Base-by-base conservation (phyloP, 2,329 filamentous ascomycete species). In the Cephalotrichum gorgonifer region DNA sequence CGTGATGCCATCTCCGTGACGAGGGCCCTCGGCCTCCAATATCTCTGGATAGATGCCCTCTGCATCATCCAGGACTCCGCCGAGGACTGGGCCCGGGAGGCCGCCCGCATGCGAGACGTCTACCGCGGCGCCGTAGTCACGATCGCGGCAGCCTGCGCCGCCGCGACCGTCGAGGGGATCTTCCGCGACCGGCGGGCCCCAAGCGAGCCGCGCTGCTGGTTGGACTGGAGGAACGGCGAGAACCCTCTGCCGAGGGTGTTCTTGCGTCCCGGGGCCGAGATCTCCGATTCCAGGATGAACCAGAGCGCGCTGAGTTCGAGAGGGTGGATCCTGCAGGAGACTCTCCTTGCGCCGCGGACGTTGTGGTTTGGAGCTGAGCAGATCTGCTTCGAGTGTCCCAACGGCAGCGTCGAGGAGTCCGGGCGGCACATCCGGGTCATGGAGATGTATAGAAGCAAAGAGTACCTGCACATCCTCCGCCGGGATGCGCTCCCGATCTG, bases 21-120 rank as follows among this genome's bases (percentile, higher is more conserved):
- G 14, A 22, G 51, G 1, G 2, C 22, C 1, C 42, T 54, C 1
- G 44, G 43, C 0, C n/a, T 54, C 25, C 41, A 43, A 2, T 54
- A 48, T 15, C 26, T 53, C 1, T 54, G 52, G 52, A 51, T 54
- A 8, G 52, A 54, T 43, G 50, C 51, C 5, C 44, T 54, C 1
- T 54, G 53, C 47, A 54, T 53, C 7, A 11, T 53, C 1, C 53
- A 54, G 28, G 53, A 54, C 22, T 23, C 25, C 30, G n/a, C 14
- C 41, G 30, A 38, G 15, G 47, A 49, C 41, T 44, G 42, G 42
- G 26, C 17, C 15, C 8, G 14, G 25, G 47, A 49, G 47, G 20
- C 42, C 2, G 47, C 47, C 7, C 22, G 23, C n/a, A 49, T 49
- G 47, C 17, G 17, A 14, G 15, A 9, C 27, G 23, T 49, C n/a